phyloP scores from a whole-genome alignment of 208 protist species.

The Entamoeba invadens region DNA sequence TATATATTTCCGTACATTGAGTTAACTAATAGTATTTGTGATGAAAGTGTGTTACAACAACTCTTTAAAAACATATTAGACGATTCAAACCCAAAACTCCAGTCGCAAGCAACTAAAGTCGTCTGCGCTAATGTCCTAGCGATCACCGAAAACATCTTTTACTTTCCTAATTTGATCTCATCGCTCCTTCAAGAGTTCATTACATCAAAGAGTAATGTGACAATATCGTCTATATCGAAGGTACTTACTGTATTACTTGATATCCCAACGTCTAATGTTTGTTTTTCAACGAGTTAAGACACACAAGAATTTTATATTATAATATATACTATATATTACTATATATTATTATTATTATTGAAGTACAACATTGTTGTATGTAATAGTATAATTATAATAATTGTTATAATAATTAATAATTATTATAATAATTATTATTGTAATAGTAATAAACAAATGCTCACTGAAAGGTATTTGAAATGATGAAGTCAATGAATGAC shows the following conservation, averaged over 20 bases:
- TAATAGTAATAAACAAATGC: no score
- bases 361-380: no score
- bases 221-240: not conserved
- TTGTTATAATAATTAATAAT: no score
- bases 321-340: no score
- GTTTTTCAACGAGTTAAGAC: no score
- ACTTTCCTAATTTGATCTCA: not conserved
- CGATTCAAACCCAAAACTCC: not conserved
- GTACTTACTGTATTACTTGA: not conserved
- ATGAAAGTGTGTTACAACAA: not conserved
- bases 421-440: no score
- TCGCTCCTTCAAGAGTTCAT: not conserved
- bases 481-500: no score
- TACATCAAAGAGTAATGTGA: not conserved
- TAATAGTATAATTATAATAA: no score
- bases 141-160: not conserved
- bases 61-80: not conserved
- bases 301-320: no score
- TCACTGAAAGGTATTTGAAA: no score
- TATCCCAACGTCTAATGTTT: not conserved
- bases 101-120: not conserved
- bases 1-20: not conserved
- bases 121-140: not conserved
- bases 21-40: not conserved
- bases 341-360: no score